These are phyloP conservation scores for Debaryomyces tyrocola DNA, from an alignment of 805 yeast species.

Conservation along the genomic window DNA sequence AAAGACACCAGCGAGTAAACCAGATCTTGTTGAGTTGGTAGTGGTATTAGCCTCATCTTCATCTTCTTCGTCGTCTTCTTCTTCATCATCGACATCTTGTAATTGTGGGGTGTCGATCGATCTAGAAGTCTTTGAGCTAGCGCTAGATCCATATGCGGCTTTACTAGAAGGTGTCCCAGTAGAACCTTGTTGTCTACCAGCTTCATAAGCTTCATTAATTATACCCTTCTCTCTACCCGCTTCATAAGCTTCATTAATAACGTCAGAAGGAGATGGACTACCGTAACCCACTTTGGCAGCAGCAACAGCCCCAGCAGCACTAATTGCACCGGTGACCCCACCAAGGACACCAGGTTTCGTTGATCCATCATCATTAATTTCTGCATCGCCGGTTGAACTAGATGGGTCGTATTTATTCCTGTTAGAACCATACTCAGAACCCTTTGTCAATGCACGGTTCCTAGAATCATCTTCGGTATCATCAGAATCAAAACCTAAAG, in stretches of 20 bases:
- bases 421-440: background rate
- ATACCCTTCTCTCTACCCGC: constrained; percentile 5
- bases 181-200: constrained; percentile 13
- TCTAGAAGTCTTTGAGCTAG: background rate
- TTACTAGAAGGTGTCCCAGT: background rate
- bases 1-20: constrained; percentile 21
- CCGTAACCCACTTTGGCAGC: constrained; percentile 20
- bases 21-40: constrained; percentile 5
- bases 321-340: constrained; percentile 16
- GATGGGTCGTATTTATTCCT: background rate
- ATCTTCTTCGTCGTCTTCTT: background rate
- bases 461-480: background rate
- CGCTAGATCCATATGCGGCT: background rate
- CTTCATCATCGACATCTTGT: background rate
- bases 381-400: too few species aligned
- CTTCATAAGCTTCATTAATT: constrained; percentile 15
- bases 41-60: background rate
- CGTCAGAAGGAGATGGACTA: constrained; percentile 7
- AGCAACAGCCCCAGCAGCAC: constrained; percentile 21
- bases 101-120: background rate
- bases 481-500: constrained; percentile 6
- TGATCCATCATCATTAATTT: constrained; percentile 3
- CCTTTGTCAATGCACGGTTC: background rate
- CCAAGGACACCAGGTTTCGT: constrained; percentile 12
- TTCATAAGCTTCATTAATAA: constrained; percentile 8